Evolutionary conservation across 495 filamentous ascomycete genomes (phyloP).

Genomic region (Aspergillus wentii): DNA sequence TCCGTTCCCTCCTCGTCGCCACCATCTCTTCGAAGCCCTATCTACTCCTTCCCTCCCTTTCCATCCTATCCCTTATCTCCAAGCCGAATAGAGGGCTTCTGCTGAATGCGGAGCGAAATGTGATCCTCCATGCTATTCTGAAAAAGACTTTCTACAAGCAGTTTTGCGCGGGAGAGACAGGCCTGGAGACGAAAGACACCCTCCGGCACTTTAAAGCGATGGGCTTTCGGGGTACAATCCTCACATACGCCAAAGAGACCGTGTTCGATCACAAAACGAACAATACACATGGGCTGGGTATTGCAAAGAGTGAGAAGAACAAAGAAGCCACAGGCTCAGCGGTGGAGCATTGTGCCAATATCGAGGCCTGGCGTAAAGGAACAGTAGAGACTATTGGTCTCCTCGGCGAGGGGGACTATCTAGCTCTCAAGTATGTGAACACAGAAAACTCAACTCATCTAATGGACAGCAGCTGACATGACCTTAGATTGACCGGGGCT

Average conservation of each 20-base stretch:
- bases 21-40: constrained; percentile 68
- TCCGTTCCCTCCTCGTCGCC: constrained; percentile 71
- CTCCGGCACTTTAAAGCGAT: constrained; percentile 32
- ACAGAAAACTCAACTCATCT: no score
- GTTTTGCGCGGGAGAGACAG: constrained; percentile 43
- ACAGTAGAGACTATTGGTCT: constrained; percentile 68
- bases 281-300: constrained; percentile 19
- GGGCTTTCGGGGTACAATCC: constrained; percentile 41
- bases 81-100: constrained; percentile 15
- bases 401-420: constrained; percentile 64
- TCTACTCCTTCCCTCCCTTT: constrained; percentile 60
- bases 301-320: constrained; percentile 13
- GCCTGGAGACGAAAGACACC: constrained; percentile 24
- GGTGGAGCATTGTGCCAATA: constrained; percentile 40
- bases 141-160: constrained; percentile 45
- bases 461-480: no score
- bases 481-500: constrained; percentile 29
- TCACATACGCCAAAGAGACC: constrained; percentile 43
- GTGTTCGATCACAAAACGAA: constrained; percentile 27
- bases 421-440: constrained; percentile 74
- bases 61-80: constrained; percentile 54
- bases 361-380: constrained; percentile 64
- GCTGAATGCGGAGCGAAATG: background rate
- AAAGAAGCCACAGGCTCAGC: constrained; percentile 2
- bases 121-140: constrained; percentile 27